A percentile compares a stretch with the other conserved stretches of the same genome.
phyloP scores from a whole-genome alignment of 352 stramenopile genomes.

The Nothophytophthora sp. region DNA sequence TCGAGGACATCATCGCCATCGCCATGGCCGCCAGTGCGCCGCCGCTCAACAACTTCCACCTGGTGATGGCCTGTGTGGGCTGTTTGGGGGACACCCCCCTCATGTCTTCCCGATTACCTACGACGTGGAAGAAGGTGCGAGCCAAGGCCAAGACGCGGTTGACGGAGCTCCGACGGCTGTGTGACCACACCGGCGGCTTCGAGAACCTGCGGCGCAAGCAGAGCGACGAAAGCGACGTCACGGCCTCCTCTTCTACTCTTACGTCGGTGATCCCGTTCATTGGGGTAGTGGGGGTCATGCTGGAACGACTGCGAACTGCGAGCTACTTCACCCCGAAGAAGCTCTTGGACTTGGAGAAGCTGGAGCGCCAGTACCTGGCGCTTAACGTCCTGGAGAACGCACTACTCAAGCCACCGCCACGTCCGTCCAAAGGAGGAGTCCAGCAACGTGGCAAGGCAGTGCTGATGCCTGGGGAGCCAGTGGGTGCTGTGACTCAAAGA shows the following conservation, averaged over 20 bases:
- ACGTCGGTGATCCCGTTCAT: conserved; percentile 71
- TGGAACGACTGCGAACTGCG: conserved; percentile 55
- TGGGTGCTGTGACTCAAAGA: conserved; percentile 9
- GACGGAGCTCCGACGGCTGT: conserved; percentile 58
- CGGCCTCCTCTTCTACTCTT: not conserved
- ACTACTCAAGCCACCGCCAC: conserved; percentile 30
- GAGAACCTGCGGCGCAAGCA: conserved; percentile 70
- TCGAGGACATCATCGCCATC: conserved; percentile 73
- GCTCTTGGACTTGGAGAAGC: conserved; percentile 55
- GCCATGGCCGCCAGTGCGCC: conserved; percentile 41
- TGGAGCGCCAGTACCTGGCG: conserved; percentile 58
- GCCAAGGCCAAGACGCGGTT: conserved; percentile 69
- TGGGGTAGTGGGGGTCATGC: conserved; percentile 65
- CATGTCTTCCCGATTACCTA: conserved; percentile 65
- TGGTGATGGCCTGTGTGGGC: conserved; percentile 81
- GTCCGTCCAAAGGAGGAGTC: conserved; percentile 12
- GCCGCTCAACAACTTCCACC: conserved; percentile 69
- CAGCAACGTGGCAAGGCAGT: conserved; percentile 15
- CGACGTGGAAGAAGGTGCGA: conserved; percentile 74
- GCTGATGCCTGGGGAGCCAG: conserved; percentile 21
- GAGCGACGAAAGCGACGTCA: conserved; percentile 31
- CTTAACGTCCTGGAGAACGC: conserved; percentile 53
- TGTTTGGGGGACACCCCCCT: conserved; percentile 71
- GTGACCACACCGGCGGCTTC: conserved; percentile 72
- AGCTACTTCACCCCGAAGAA: conserved; percentile 46